A percentile compares a stretch with the other conserved stretches of the same genome.
Conservation (phyloP, 371 early-diverging fungal species). For the Mucor irregularis region DNA sequence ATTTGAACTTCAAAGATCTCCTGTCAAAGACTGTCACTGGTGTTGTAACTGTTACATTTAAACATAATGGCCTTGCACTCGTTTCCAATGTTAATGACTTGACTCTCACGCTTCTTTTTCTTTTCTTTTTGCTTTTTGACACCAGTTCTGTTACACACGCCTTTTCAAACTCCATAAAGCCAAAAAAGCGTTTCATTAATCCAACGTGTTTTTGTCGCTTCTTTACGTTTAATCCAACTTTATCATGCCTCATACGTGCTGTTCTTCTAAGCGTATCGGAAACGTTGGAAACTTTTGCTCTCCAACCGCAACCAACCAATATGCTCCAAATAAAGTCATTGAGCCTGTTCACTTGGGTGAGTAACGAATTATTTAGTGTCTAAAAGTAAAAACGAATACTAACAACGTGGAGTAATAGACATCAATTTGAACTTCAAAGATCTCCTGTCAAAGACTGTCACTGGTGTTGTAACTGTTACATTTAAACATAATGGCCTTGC, state of each 20-base stretch:
- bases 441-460: constrained; percentile 16
- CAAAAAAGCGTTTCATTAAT: too few species aligned
- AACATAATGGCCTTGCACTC: constrained; percentile 17
- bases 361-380: too few species aligned
- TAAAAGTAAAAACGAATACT: too few species aligned
- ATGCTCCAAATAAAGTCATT: constrained; percentile 45
- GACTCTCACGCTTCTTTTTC: background rate
- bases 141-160: background rate
- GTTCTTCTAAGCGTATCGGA: background rate
- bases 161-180: too few species aligned
- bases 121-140: background rate
- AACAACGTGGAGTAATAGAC: constrained; percentile 14
- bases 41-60: constrained; percentile 34
- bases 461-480: constrained; percentile 30
- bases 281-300: constrained; percentile 20
- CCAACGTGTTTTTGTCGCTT: too few species aligned
- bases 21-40: constrained; percentile 13
- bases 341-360: constrained; percentile 44
- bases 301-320: constrained; percentile 29
- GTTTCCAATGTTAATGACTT: background rate
- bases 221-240: too few species aligned
- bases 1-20: constrained; percentile 33
- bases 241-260: constrained; percentile 4
- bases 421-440: constrained; percentile 35
- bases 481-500: constrained; percentile 26